Conservation (phyloP, 225 moss, liverwort and hornwort genomes). For the Sphagnum contortum region DNA sequence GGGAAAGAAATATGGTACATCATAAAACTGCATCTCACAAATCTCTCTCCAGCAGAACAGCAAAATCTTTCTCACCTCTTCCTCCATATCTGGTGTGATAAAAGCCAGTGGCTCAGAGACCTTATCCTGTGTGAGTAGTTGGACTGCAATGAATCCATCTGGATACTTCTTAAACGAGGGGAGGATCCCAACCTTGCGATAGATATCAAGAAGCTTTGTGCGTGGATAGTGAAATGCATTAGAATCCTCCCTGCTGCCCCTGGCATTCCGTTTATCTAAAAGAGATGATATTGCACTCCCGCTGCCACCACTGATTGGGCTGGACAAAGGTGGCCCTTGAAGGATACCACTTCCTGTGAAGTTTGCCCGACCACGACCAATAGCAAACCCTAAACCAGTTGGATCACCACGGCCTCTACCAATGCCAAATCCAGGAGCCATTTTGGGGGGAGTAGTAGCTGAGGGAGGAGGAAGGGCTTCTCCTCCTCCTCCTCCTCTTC, state of each 20-base stretch:
- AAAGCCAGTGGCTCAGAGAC: conserved; percentile 97
- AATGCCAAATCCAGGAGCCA: conserved; percentile 81
- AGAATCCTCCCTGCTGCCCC: conserved; percentile 30
- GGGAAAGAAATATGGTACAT: too few species aligned
- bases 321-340: conserved; percentile 59
- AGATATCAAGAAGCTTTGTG: conserved; percentile 84
- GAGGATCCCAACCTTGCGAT: conserved; percentile 66
- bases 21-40: too few species aligned
- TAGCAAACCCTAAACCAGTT: conserved; percentile 73
- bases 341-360: conserved; percentile 73
- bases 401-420: conserved; percentile 95
- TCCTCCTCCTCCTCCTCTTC: conserved; percentile 43
- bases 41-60: too few species aligned
- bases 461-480: conserved; percentile 22
- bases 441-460: conserved; percentile 57
- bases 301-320: conserved; percentile 73
- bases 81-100: conserved; percentile 80
- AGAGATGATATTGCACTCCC: not conserved
- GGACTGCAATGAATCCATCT: conserved; percentile 71
- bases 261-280: conserved; percentile 65
- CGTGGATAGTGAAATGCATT: conserved; percentile 75
- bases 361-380: conserved; percentile 88
- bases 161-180: conserved; percentile 61
- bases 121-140: conserved; percentile 75
- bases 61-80: conserved; percentile 48